These are phyloP conservation scores for Russula compacta DNA, from an alignment of 768 basidiomycete species.

Conservation along the genomic window DNA sequence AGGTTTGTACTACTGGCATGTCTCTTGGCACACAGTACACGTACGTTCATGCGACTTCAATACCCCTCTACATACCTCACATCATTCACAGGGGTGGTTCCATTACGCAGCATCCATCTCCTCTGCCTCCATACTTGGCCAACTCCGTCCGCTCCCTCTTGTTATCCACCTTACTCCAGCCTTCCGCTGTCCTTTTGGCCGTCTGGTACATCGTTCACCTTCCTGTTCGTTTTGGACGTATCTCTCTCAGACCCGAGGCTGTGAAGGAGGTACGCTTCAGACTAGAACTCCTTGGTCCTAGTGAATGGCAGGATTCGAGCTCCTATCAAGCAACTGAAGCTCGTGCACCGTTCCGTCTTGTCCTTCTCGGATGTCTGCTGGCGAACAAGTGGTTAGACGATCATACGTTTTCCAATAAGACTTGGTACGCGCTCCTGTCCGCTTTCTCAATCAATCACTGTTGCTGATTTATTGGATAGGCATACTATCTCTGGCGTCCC, in stretches of 20 bases:
- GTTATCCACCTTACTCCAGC: conserved; percentile 72
- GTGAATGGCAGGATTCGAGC: conserved; percentile 31
- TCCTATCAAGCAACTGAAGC: conserved; percentile 46
- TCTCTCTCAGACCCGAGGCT: conserved; percentile 41
- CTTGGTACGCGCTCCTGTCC: conserved; percentile 45
- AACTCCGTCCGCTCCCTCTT: conserved; percentile 61
- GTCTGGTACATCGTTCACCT: conserved; percentile 77
- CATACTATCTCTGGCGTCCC: conserved; percentile 74
- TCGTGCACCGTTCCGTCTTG: conserved; percentile 60
- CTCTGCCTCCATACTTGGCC: conserved; percentile 46
- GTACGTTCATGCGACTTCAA: conserved; percentile 35
- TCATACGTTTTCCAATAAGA: conserved; percentile 85
- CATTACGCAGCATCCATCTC: conserved; percentile 33
- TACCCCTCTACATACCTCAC: not conserved
- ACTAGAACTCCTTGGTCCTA: conserved; percentile 43
- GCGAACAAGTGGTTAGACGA: conserved; percentile 87
- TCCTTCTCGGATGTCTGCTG: conserved; percentile 76
- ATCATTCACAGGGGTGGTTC: conserved; percentile 7
- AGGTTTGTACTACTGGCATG: conserved; percentile 66
- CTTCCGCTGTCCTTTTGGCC: conserved; percentile 69
- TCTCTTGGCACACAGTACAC: conserved; percentile 46
- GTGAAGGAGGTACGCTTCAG: conserved; percentile 58
- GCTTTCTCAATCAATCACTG: not conserved
- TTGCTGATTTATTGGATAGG: conserved; percentile 33
- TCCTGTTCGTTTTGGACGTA: conserved; percentile 55